Conservation (phyloP, 2,329 filamentous ascomycete genomes). For the Monosporascus sp. region DNA sequence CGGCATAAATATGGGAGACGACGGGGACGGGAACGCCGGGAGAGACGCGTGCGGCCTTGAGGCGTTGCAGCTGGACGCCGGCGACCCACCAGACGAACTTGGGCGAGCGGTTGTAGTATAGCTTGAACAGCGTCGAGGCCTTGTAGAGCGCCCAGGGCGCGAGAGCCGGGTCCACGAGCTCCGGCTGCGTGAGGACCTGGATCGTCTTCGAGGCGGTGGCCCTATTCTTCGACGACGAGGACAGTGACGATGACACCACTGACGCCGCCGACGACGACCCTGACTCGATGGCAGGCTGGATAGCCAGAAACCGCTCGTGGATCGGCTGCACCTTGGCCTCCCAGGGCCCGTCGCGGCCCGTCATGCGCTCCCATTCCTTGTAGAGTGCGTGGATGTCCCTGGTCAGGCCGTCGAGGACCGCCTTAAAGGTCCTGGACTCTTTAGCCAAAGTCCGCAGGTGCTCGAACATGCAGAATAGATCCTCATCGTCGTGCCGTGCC, state of each 20-base stretch:
- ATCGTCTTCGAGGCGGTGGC: slow-evolving; percentile 19
- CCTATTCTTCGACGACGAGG: background rate
- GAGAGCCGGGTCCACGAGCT: slow-evolving; percentile 19
- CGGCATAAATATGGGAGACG: slow-evolving; percentile 26
- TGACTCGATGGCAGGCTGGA: slow-evolving; percentile 28
- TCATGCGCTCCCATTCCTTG: slow-evolving; percentile 26
- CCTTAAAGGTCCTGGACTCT: slow-evolving; percentile 22
- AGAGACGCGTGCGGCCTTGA: slow-evolving; percentile 36
- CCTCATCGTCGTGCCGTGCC: slow-evolving; percentile 13
- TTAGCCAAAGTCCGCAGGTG: slow-evolving; percentile 26
- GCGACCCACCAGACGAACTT: slow-evolving; percentile 43
- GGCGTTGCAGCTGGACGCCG: slow-evolving; percentile 40
- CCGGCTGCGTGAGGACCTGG: slow-evolving; percentile 24
- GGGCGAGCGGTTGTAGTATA: slow-evolving; percentile 21
- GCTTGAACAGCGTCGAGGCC: slow-evolving; percentile 42
- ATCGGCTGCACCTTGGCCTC: slow-evolving; percentile 27
- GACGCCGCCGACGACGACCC: no score
- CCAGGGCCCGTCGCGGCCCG: slow-evolving; percentile 4
- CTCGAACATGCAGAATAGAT: slow-evolving; percentile 24
- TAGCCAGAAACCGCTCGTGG: slow-evolving; percentile 36
- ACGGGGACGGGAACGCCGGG: slow-evolving; percentile 26
- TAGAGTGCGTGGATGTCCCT: slow-evolving; percentile 26
- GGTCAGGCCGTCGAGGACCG: slow-evolving; percentile 28
- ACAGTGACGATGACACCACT: no score
- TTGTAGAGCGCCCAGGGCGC: slow-evolving; percentile 45